Evolutionary conservation across 176 grass and related monocot species (phyloP).

Genomic region (Paspalum notatum): DNA sequence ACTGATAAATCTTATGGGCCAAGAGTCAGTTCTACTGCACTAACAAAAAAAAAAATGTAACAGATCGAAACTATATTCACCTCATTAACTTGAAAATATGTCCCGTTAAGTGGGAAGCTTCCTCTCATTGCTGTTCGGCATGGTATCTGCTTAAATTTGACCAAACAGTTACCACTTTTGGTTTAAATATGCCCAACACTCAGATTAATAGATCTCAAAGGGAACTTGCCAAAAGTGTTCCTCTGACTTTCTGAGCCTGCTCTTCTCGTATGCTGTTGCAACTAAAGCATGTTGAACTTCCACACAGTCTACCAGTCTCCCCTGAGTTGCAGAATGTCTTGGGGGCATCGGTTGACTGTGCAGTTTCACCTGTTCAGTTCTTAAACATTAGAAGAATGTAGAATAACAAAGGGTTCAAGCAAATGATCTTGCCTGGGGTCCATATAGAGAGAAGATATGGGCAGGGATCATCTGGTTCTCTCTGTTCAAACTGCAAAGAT

Average conservation of each 20-base stretch:
- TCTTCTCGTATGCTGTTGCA: slow-evolving; percentile 76
- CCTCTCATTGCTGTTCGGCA: slow-evolving; percentile 91
- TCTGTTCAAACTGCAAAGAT: slow-evolving; percentile 60
- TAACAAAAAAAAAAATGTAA: slow-evolving; percentile 9
- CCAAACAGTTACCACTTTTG: slow-evolving; percentile 42
- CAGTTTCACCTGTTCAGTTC: slow-evolving; percentile 65
- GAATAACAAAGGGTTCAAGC: slow-evolving; percentile 16
- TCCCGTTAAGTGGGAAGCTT: slow-evolving; percentile 85
- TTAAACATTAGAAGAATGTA: slow-evolving; percentile 27
- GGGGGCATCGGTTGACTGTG: slow-evolving; percentile 79
- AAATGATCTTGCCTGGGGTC: slow-evolving; percentile 72
- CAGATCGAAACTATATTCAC: slow-evolving; percentile 38
- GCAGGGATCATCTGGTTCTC: slow-evolving; percentile 81
- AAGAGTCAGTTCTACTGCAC: slow-evolving; percentile 22
- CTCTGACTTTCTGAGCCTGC: slow-evolving; percentile 72
- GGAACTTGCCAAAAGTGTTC: slow-evolving; percentile 72
- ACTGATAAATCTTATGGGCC: slow-evolving; percentile 26
- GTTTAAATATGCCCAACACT: slow-evolving; percentile 21
- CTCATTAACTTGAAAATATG: slow-evolving; percentile 92
- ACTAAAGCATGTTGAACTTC: slow-evolving; percentile 61
- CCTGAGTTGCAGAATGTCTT: slow-evolving; percentile 65
- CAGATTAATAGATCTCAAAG: background rate
- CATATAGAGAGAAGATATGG: slow-evolving; percentile 89
- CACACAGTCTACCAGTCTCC: slow-evolving; percentile 69
- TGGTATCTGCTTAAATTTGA: slow-evolving; percentile 70